Evolutionary conservation across 805 yeast species (phyloP).

Genomic region (Metschnikowia continentalis): DNA sequence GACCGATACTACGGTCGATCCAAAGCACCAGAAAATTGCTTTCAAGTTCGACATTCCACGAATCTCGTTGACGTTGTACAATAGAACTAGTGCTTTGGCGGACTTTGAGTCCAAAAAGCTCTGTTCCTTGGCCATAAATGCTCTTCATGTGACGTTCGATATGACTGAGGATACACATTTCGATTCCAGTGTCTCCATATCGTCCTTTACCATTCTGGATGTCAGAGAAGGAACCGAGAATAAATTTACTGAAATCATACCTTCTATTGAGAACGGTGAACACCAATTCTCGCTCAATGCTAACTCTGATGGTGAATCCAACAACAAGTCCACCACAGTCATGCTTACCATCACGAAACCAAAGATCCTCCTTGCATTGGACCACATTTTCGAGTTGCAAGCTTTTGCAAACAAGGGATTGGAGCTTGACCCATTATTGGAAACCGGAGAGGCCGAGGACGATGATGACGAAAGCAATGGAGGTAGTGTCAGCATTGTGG

Average conservation of each 20-base stretch:
- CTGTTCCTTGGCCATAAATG: conserved; percentile 48
- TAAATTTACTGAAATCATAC: conserved; percentile 77
- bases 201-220: conserved; percentile 76
- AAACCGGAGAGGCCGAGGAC: conserved; percentile 17
- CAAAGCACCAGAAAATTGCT: conserved; percentile 36
- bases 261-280: conserved; percentile 56
- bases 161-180: conserved; percentile 54
- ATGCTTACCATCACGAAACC: conserved; percentile 77
- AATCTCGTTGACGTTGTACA: conserved; percentile 57
- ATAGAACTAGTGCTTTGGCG: conserved; percentile 39
- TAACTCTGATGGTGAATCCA: conserved; percentile 38
- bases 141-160: conserved; percentile 47
- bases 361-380: conserved; percentile 74
- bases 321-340: conserved; percentile 39
- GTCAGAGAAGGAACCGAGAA: conserved; percentile 58
- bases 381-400: conserved; percentile 75
- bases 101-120: conserved; percentile 34
- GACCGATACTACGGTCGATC: conserved; percentile 14
- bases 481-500: not conserved
- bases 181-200: conserved; percentile 57
- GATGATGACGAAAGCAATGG: not conserved
- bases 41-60: conserved; percentile 58
- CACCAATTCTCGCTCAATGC: conserved; percentile 67
- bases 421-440: conserved; percentile 17
- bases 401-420: conserved; percentile 54